These are phyloP conservation scores for Penicillium sp. DNA, from an alignment of 2,329 filamentous ascomycete genomes.

Conservation along the genomic window DNA sequence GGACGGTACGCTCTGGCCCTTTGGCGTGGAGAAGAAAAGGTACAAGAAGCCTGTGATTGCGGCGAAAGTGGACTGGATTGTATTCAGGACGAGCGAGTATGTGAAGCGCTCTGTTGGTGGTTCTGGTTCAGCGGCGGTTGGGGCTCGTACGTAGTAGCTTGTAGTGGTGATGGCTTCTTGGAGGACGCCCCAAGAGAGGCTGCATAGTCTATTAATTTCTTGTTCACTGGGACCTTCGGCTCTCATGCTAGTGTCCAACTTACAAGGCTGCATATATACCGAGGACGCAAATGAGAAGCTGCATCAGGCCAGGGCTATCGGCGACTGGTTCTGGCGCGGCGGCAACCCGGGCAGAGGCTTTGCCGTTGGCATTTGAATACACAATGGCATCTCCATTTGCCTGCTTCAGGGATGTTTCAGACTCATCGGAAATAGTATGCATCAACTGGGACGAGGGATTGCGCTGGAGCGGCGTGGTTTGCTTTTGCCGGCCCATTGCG, in stretches of 20 bases:
- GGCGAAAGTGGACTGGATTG: conserved; percentile 88
- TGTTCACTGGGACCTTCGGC: neutral
- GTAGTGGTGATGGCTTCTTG: conserved; percentile 98
- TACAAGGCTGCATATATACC: conserved; percentile 98
- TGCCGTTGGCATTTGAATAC: conserved; percentile 24
- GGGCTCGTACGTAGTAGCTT: conserved; percentile 67
- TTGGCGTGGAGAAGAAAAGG: conserved; percentile 67
- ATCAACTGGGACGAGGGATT: conserved; percentile 69
- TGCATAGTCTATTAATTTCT: conserved; percentile 39
- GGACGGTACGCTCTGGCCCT: conserved; percentile 48
- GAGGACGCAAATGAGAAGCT: conserved; percentile 83
- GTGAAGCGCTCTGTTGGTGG: conserved; percentile 72
- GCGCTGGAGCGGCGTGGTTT: conserved; percentile 66
- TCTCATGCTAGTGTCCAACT: conserved; percentile 16
- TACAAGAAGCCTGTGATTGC: conserved; percentile 81
- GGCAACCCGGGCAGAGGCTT: conserved; percentile 23
- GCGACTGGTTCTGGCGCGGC: conserved; percentile 34
- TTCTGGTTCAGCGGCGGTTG: conserved; percentile 49
- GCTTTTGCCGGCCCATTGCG: conserved; percentile 72
- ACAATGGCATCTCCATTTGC: conserved; percentile 38
- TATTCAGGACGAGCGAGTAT: conserved; percentile 94
- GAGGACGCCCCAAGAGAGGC: conserved; percentile 92
- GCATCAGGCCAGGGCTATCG: conserved; percentile 63
- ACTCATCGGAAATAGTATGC: conserved; percentile 39
- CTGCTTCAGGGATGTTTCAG: conserved; percentile 33